Base-by-base conservation (phyloP, 2,329 filamentous ascomycete species). In the Aspergillus costaricaensis region DNA sequence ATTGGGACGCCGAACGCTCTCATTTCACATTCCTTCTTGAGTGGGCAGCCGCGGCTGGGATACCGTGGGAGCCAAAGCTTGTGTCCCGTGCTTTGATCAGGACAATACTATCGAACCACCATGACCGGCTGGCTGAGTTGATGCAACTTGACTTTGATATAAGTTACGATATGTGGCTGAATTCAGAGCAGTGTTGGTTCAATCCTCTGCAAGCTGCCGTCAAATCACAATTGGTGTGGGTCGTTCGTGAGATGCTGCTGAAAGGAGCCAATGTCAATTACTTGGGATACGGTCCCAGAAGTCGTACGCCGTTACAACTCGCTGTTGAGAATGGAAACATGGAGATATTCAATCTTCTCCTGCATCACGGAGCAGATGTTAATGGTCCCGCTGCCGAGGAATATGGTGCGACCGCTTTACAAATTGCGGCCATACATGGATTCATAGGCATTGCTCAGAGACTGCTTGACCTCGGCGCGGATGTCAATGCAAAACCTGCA, bases 391-490 rank as follows among this genome's bases (percentile, higher is more conserved):
- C 48, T 2, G 55, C 59, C 2, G 12, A 5, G 6, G 15, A 54
- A 9, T 25, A 53, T 19, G 70, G 70, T 8, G 70, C 60, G 1
- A 73, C 71, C 41, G 68, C 68, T 23, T 62, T 73, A 27, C 70
- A 73, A 49, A 61, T 70, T 30, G 70, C 71, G 36, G 67, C 66
- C 4, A 66, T 67, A n/a, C 50, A 58, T 30, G 70, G 69, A 4
- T 70, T 64, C 17, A 30, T 72, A 21, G 65, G 65, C 1, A 70
- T 70, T n/a, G 61, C 65, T 2, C 43, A 49, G 2, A 58, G 21
- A 8, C 58, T 72, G 10, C 44, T 72, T 10, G 63, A 68, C 4
- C 50, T 59, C 10, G 64, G 61, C 7, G 68, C 68, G 30, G 61
- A 69, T 36, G 41, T 70, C 36, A 66, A 72, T 57, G 68, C 65